Conservation (phyloP, 495 filamentous ascomycete species). For the Daldinia loculata region DNA sequence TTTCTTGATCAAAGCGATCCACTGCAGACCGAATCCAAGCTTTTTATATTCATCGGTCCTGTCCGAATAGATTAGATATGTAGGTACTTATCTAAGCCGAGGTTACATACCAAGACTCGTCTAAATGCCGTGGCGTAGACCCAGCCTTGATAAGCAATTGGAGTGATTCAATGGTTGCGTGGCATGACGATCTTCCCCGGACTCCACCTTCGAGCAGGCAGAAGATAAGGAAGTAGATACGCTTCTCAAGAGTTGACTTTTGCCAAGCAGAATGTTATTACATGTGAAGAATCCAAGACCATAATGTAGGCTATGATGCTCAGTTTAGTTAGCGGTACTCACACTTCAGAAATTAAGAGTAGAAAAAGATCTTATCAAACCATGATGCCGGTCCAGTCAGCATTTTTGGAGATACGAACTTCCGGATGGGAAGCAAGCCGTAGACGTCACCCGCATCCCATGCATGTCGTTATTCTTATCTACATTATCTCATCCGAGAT, state of each 20-base stretch:
- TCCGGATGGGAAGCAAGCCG: constrained; percentile 1
- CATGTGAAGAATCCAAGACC: not conserved
- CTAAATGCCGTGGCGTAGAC: not conserved
- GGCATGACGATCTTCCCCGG: constrained; percentile 22
- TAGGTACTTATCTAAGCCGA: not conserved
- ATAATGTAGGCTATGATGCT: not conserved
- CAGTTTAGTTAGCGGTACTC: not conserved
- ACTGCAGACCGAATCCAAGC: not conserved
- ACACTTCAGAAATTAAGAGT: too few species aligned
- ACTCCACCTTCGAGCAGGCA: constrained; percentile 13
- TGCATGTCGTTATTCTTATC: constrained; percentile 18
- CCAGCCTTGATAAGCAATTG: constrained; percentile 19
- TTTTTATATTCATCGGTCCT: not conserved
- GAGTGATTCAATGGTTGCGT: constrained; percentile 3
- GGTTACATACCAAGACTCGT: not conserved
- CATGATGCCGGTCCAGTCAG: not conserved
- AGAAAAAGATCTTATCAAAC: not conserved
- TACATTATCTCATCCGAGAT: constrained; percentile 13
- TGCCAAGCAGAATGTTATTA: not conserved
- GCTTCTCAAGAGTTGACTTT: not conserved
- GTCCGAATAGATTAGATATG: not conserved
- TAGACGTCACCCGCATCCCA: constrained; percentile 9
- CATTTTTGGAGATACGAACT: not conserved
- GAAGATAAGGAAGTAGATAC: constrained; percentile 11
- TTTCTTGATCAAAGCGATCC: not conserved